Conservation (phyloP, 2,329 filamentous ascomycete genomes). For the Pestalotiopsis sp. region DNA sequence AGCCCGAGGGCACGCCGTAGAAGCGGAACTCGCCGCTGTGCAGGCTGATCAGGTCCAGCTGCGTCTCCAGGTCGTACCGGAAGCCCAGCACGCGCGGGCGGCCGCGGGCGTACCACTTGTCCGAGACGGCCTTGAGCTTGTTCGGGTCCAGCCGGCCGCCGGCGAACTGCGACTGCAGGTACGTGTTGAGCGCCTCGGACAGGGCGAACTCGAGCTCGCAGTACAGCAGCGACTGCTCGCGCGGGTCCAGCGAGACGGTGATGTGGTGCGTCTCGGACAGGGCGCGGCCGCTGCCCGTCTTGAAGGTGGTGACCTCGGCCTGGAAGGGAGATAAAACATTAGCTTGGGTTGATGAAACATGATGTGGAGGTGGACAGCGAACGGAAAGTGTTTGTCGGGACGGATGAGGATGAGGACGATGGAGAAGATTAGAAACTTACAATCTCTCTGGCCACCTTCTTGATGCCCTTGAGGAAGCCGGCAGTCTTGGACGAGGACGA, state of each 20-base stretch:
- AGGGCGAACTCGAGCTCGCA: conserved; percentile 61
- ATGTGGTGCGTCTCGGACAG: conserved; percentile 36
- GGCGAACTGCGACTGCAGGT: conserved; percentile 55
- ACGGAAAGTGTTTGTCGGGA: too few species aligned
- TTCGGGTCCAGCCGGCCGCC: conserved; percentile 55
- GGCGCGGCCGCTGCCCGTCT: conserved; percentile 28
- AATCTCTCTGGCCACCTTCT: conserved; percentile 56
- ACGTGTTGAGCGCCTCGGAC: conserved; percentile 52
- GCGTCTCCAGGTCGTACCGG: conserved; percentile 62
- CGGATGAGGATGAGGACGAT: too few species aligned
- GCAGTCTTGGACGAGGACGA: conserved; percentile 18
- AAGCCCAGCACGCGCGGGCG: conserved; percentile 59
- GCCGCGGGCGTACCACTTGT: conserved; percentile 54
- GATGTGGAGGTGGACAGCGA: not conserved
- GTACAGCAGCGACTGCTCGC: conserved; percentile 61
- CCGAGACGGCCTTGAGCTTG: conserved; percentile 53
- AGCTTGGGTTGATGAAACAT: not conserved
- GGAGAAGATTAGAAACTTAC: conserved; percentile 35
- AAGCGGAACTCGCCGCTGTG: conserved; percentile 58
- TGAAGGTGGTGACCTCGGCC: conserved; percentile 37
- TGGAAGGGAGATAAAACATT: not conserved
- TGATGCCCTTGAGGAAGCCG: conserved; percentile 27
- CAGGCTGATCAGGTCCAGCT: conserved; percentile 55
- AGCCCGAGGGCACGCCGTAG: conserved; percentile 48
- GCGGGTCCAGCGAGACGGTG: conserved; percentile 53